Evolutionary conservation across 176 grass and related monocot genomes (phyloP).

Genomic region (Poa pratensis): DNA sequence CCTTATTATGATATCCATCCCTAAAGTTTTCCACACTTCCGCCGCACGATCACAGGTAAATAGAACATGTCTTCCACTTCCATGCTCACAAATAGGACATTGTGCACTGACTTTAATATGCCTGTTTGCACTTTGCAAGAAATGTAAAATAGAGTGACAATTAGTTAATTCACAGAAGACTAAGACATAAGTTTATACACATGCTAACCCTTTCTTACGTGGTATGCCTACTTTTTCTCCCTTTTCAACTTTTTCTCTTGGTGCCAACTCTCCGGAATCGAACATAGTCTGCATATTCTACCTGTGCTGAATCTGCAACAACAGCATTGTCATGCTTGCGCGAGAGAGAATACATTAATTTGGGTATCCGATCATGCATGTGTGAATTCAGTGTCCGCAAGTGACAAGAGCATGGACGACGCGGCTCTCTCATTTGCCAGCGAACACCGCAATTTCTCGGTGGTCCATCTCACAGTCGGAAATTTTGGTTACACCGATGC

Average conservation of each 20-base stretch:
- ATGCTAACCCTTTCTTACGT: too few species aligned
- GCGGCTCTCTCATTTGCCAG: not conserved
- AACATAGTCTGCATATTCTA: not conserved
- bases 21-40: too few species aligned
- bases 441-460: not conserved
- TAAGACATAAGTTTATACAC: too few species aligned
- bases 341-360: not conserved
- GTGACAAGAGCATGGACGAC: not conserved
- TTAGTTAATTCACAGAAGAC: too few species aligned
- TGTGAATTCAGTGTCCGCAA: not conserved
- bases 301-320: not conserved
- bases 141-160: too few species aligned
- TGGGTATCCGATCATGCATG: not conserved
- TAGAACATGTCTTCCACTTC: too few species aligned
- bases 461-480: not conserved
- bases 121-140: too few species aligned
- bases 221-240: too few species aligned
- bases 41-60: too few species aligned
- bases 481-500: not conserved
- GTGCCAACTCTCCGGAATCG: not conserved
- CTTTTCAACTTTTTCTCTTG: not conserved
- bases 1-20: too few species aligned
- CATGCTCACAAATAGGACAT: too few species aligned
- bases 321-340: not conserved
- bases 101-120: too few species aligned